These are phyloP conservation scores for Magnusiomyces magnusii DNA, from an alignment of 1,139 yeast genomes.

Conservation along the genomic window DNA sequence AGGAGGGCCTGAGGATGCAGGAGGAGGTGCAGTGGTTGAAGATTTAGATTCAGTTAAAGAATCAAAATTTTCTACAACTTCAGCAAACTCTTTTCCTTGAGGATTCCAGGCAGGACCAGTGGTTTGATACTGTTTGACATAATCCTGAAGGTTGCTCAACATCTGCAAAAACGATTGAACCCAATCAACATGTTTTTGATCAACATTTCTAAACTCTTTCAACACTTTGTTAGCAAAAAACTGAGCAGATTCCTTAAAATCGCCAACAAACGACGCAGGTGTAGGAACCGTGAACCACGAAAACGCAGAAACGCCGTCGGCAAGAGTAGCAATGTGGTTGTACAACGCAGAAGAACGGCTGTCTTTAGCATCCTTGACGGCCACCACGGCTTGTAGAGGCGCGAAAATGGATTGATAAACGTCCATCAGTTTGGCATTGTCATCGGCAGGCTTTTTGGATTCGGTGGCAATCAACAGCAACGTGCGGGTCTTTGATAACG, in stretches of 20 bases:
- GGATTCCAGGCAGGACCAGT: slow-evolving; percentile 77
- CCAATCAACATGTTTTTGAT: slow-evolving; percentile 69
- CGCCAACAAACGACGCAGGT: slow-evolving; percentile 65
- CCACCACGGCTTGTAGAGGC: slow-evolving; percentile 49
- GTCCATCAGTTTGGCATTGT: slow-evolving; percentile 42
- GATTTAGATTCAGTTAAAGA: slow-evolving; percentile 27
- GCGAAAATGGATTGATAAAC: slow-evolving; percentile 64
- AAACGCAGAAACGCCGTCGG: slow-evolving; percentile 84
- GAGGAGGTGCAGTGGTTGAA: slow-evolving; percentile 31
- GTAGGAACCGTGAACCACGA: slow-evolving; percentile 84
- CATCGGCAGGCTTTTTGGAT: slow-evolving; percentile 59
- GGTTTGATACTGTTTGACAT: slow-evolving; percentile 68
- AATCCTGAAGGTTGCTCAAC: slow-evolving; percentile 61
- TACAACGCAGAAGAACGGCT: slow-evolving; percentile 59
- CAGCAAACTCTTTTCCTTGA: slow-evolving; percentile 39
- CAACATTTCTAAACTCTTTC: slow-evolving; percentile 72
- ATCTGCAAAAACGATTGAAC: slow-evolving; percentile 55
- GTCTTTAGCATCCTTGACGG: slow-evolving; percentile 50
- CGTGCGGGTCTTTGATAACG: slow-evolving; percentile 51
- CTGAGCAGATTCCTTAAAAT: slow-evolving; percentile 83
- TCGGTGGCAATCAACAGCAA: slow-evolving; percentile 54
- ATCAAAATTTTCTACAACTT: slow-evolving; percentile 21
- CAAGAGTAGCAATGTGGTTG: slow-evolving; percentile 71
- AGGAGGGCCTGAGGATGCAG: slow-evolving; percentile 36
- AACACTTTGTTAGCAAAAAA: slow-evolving; percentile 90